These are phyloP conservation scores for Candida broadrunensis DNA, from an alignment of 805 yeast genomes.

Conservation along the genomic window DNA sequence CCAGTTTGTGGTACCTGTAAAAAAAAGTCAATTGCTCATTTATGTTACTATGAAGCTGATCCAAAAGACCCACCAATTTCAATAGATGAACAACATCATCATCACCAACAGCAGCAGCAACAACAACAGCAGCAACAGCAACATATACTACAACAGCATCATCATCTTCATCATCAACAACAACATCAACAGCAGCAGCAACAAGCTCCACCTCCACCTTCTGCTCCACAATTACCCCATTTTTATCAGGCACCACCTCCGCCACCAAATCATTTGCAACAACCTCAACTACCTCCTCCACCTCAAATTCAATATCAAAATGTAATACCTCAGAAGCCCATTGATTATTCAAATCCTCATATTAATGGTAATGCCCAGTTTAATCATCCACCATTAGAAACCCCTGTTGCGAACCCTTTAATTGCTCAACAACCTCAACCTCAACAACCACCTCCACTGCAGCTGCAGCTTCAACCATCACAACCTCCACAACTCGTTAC, in stretches of 20 bases:
- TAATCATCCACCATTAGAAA: no score
- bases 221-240: background rate
- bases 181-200: conserved; percentile 2
- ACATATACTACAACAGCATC: conserved; percentile 1
- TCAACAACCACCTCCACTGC: conserved; percentile 1
- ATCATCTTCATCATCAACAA: conserved; percentile 1
- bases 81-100: background rate
- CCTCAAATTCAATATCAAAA: background rate
- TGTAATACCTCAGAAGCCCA: background rate
- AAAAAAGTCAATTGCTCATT: conserved; percentile 41
- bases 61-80: background rate
- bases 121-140: conserved; percentile 2
- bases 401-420: background rate
- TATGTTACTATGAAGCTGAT: conserved; percentile 35
- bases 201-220: conserved; percentile 2
- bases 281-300: background rate
- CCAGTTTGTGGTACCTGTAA: conserved; percentile 44
- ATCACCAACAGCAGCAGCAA: conserved; percentile 4
- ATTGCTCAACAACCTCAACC: background rate
- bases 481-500: background rate
- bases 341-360: background rate
- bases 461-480: background rate
- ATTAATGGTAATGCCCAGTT: no score
- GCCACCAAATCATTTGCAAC: background rate
- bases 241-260: background rate